Base-by-base conservation (phyloP, 2,329 filamentous ascomycete species). In the Verticillium zaregamsianum region DNA sequence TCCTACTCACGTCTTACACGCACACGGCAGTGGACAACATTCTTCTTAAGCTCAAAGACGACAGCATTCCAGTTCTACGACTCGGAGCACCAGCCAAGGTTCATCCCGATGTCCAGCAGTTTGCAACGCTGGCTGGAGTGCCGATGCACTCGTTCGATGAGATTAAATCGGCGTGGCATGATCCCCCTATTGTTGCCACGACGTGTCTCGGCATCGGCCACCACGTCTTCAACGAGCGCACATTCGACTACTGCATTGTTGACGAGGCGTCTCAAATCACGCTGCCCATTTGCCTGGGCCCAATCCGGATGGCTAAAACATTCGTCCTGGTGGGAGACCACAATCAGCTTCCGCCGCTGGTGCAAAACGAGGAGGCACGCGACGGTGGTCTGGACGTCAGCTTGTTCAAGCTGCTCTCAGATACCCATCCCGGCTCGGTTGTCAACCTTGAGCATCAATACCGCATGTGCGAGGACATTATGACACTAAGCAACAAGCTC, bases 21-120 rank as follows among this genome's bases (percentile, higher is more conserved):
- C 95, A 99, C 72, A 97, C 93, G 1, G 95, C 95, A 3, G 95
- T 99, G 3, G 95, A 99, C 84, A 99, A 99, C 67, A 99, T 99
- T 68, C 79, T 99, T 7, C 80, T 99, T 64, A 99, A 99, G 76
- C 88, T 99, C 61, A 90, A 90, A 59, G 80, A 90, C 25, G 90
- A 94, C 66, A 86, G 86, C 9, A 90, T 93, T 52, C 86, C 87
- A 2, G 89, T 96, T 58, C 79, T 99, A 39, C 89, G 95, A n/a
- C 84, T 99, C 0, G 95, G 95, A 5, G 90, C 91, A 1, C 80
- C 88, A 3, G 88, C 91, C 23, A 97, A 97, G 73, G 86, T 99
- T 17, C 93, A 97, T 69, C 88, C 90, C 0, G 91, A 96, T 54
- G 92, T 99, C 1, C 90, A 90, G 67, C 83, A 91, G 25, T 98